These are phyloP conservation scores for Clitocybe nebularis DNA, from an alignment of 1,284 basidiomycete species.

Conservation along the genomic window DNA sequence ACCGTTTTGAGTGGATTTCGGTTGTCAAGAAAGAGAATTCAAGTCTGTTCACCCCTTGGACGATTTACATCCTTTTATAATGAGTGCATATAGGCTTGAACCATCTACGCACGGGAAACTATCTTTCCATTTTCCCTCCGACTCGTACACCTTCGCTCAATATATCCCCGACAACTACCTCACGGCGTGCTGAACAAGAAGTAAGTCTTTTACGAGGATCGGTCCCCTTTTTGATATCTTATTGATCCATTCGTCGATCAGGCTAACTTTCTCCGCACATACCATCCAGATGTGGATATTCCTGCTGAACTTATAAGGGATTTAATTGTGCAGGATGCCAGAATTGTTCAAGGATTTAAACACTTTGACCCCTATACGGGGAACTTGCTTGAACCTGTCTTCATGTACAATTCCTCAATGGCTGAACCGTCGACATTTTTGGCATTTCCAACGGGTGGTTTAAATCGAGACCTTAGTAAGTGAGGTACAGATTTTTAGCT, in stretches of 20 bases:
- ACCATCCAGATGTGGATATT: conserved; percentile 69
- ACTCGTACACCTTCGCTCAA: conserved; percentile 38
- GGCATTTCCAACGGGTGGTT: conserved; percentile 62
- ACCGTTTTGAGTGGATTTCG: conserved; percentile 52
- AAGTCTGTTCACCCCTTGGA: conserved; percentile 22
- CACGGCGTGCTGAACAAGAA: conserved; percentile 55
- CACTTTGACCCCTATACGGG: conserved; percentile 55
- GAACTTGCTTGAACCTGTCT: conserved; percentile 43
- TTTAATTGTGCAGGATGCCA: conserved; percentile 45
- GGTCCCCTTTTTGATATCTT: background rate
- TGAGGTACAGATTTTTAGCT: no score
- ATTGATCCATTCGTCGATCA: conserved; percentile 24
- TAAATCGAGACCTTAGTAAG: conserved; percentile 57
- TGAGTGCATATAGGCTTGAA: background rate
- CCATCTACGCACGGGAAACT: conserved; percentile 23
- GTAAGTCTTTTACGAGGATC: conserved; percentile 34
- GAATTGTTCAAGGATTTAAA: conserved; percentile 27
- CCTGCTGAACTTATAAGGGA: conserved; percentile 57
- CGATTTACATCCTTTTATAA: background rate
- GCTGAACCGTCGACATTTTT: conserved; percentile 27
- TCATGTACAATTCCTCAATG: conserved; percentile 25
- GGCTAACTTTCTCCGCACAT: conserved; percentile 66
- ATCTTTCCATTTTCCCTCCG: conserved; percentile 49
- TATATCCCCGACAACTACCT: conserved; percentile 29
- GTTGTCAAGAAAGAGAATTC: conserved; percentile 27